Conservation (phyloP, 2,329 filamentous ascomycete genomes). For the Rhynchosporium graminicola region DNA sequence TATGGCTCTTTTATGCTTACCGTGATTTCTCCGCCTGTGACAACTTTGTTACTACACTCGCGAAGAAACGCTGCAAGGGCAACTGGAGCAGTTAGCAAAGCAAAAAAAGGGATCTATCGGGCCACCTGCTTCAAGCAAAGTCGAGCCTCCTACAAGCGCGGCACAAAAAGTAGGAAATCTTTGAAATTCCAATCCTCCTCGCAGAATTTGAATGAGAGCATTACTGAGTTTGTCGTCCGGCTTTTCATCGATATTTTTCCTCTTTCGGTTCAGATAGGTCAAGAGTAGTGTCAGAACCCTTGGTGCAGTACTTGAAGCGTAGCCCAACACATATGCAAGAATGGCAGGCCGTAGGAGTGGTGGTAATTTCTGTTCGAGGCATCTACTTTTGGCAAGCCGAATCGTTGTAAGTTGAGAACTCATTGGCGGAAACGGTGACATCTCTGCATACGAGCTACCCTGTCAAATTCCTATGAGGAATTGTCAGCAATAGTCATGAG, state of each 20-base stretch:
- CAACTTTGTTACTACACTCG: slow-evolving; percentile 31
- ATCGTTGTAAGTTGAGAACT: slow-evolving; percentile 17
- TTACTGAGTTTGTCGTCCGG: slow-evolving; percentile 39
- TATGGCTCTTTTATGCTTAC: slow-evolving; percentile 14
- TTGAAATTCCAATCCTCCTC: slow-evolving; percentile 53
- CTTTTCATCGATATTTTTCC: slow-evolving; percentile 34
- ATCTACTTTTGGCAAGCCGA: slow-evolving; percentile 32
- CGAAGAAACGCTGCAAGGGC: slow-evolving; percentile 39
- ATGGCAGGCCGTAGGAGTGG: slow-evolving; percentile 55
- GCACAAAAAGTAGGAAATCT: slow-evolving; percentile 66
- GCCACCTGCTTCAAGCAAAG: slow-evolving; percentile 57
- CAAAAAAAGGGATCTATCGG: background rate
- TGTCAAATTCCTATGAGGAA: background rate
- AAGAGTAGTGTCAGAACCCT: slow-evolving; percentile 56
- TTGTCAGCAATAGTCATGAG: background rate
- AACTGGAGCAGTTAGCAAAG: slow-evolving; percentile 33
- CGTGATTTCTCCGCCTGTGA: slow-evolving; percentile 36
- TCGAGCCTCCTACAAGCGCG: slow-evolving; percentile 58
- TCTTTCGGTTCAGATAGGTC: slow-evolving; percentile 46
- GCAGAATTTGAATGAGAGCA: slow-evolving; percentile 46
- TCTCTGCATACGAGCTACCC: background rate
- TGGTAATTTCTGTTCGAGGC: slow-evolving; percentile 44
- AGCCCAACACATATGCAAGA: slow-evolving; percentile 61
- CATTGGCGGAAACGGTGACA: slow-evolving; percentile 10
- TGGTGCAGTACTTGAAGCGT: slow-evolving; percentile 59